Base-by-base conservation (phyloP, 768 basidiomycete genomes). In the Trametopsis cervina region DNA sequence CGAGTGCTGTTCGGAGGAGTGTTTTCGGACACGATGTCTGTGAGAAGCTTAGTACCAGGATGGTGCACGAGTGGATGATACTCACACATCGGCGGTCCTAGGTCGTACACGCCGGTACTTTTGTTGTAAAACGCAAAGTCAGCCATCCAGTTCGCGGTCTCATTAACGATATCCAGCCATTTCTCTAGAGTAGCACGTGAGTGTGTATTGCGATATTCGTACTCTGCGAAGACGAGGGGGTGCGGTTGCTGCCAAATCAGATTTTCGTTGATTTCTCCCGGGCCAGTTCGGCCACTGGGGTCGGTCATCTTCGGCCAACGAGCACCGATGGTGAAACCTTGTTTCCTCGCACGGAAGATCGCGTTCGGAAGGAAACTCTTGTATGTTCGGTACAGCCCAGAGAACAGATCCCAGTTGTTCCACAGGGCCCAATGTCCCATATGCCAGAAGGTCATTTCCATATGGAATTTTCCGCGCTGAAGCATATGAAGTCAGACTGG, bases 301-400 rank as follows among this genome's bases (percentile, higher is more conserved):
- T 80, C 78, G 7, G 76, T 78, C 78, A 79, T 80, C 59, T 81
- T 81, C 6, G 76, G 72, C 78, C 77, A 80, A 22, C 80, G 71
- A 17, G 78, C 80, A n/a, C 80, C 80, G 6, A 67, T 56, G 10
- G 66, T 47, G 66, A 69, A 80, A 47, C 73, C 71, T 58, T 81
- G 69, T 59, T 79, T 77, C 53, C 75, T 74, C 1, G 80, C 73
- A 1, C 77, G 71, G 4, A 58, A 41, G 29, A 77, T 63, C 11
- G 78, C 73, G 27, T 65, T 66, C 11, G 60, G 50, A 20, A 80
- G 70, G 60, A 79, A 80, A 2, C 70, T 68, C 5, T 64, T 54
- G 57, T 80, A 80, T 7, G 76, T 63, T 36, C 55, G 51, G 42
- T 61, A 66, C 0, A 75, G 72, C 41, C 73, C 70, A 17, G 63